Percentiles rank a stretch among this genome's conserved stretches.
Evolutionary conservation across 2,329 filamentous ascomycete species (phyloP).

Genomic region (Fusarium musae): DNA sequence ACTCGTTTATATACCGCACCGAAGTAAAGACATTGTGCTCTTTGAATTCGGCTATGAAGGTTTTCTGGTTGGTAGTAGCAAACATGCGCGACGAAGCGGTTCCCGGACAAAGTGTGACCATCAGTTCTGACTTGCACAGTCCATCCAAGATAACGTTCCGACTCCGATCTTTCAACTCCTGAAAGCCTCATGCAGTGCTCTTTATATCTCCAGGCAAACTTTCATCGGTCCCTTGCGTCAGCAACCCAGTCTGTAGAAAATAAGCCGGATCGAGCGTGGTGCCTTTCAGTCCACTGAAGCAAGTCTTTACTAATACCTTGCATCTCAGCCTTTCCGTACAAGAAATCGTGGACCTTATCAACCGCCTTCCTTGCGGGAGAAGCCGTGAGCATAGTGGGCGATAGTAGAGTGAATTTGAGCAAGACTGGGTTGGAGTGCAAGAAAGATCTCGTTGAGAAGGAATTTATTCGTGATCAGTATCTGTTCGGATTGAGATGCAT

Average conservation of each 20-base stretch:
- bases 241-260: too few species aligned
- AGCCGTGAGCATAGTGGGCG: not conserved
- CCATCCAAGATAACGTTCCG: too few species aligned
- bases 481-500: not conserved
- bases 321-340: not conserved
- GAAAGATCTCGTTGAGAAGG: not conserved
- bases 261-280: not conserved
- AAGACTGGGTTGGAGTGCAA: not conserved
- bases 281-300: not conserved
- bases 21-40: not conserved
- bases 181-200: not conserved
- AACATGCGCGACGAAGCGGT: not conserved
- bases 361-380: not conserved
- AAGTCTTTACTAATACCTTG: not conserved
- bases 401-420: not conserved
- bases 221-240: not conserved
- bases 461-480: not conserved
- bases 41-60: not conserved
- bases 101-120: not conserved
- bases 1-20: not conserved
- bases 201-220: not conserved
- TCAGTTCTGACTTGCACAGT: too few species aligned
- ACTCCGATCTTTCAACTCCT: not conserved
- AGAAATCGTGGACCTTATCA: not conserved
- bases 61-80: not conserved